phyloP scores from a whole-genome alignment of 176 grass and related monocot genomes.

The Oryza glaberrima region DNA sequence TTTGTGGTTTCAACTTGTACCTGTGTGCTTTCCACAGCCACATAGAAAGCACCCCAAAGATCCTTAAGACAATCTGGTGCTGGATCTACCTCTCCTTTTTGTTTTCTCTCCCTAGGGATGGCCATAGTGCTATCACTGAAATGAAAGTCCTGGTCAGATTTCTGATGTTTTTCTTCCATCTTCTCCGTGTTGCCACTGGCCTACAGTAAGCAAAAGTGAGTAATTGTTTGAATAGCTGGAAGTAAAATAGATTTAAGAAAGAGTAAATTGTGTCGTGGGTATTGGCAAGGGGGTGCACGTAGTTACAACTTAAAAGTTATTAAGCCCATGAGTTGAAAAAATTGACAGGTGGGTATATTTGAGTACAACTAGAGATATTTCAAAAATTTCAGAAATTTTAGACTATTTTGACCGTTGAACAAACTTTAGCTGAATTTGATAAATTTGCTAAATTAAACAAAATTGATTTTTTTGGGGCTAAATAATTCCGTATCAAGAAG shows the following conservation, averaged over 20 bases:
- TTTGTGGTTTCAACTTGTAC: slow-evolving; percentile 43
- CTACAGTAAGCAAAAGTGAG: slow-evolving; percentile 55
- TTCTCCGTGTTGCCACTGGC: slow-evolving; percentile 54
- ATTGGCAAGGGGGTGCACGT: no score
- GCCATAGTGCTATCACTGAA: not conserved
- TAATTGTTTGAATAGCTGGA: slow-evolving; percentile 31
- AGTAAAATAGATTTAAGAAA: slow-evolving; percentile 22
- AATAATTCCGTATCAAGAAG: no score
- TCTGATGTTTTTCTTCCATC: slow-evolving; percentile 41
- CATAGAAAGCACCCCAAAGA: slow-evolving; percentile 78
- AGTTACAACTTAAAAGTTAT: no score
- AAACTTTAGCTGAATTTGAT: no score
- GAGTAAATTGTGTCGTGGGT: no score
- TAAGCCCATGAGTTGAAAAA: no score
- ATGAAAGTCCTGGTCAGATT: slow-evolving; percentile 36
- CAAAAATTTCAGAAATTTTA: no score
- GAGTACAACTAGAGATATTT: no score
- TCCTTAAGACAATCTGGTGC: slow-evolving; percentile 69
- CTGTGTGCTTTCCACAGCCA: slow-evolving; percentile 87
- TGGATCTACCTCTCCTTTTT: slow-evolving; percentile 34
- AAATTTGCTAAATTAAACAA: no score
- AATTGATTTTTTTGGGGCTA: no score
- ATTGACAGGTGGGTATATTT: no score
- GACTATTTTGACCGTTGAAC: no score
- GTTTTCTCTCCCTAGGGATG: slow-evolving; percentile 32